phyloP scores from a whole-genome alignment of 1,139 yeast species.

The Taiozyma onychis region DNA sequence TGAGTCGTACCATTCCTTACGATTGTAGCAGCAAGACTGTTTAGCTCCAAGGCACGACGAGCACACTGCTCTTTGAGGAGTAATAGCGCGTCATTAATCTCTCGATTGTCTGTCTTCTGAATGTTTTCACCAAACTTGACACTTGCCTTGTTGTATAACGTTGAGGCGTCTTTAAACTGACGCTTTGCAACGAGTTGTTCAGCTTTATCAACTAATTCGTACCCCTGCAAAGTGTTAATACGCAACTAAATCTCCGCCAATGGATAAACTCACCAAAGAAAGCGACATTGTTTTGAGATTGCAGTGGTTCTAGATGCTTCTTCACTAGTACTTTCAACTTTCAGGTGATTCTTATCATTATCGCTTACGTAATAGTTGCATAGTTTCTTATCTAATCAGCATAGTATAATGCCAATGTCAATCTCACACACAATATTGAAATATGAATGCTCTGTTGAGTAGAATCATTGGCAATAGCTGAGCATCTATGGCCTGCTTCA shows the following conservation, averaged over 20 bases:
- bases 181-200: constrained; percentile 13
- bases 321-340: not conserved
- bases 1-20: constrained; percentile 1
- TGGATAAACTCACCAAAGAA: constrained; percentile 2
- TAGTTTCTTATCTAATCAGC: not conserved
- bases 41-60: constrained; percentile 15
- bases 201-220: constrained; percentile 21
- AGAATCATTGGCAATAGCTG: not conserved
- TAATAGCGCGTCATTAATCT: constrained; percentile 17
- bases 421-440: too few species aligned
- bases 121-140: constrained; percentile 9
- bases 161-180: constrained; percentile 17
- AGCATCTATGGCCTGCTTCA: too few species aligned
- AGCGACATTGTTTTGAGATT: not conserved
- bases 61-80: constrained; percentile 14
- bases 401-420: too few species aligned
- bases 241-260: not conserved
- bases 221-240: constrained; percentile 6
- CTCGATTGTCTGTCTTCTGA: constrained; percentile 9
- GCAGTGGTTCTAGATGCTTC: not conserved
- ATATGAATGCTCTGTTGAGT: too few species aligned
- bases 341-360: not conserved
- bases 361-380: not conserved
- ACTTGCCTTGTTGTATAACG: constrained; percentile 15
- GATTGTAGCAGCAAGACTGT: not conserved